Percentiles rank a stretch among this genome's conserved stretches.
Conservation (phyloP, 108 stramenopile genomes). For the Pseudonitzschia pungens region DNA sequence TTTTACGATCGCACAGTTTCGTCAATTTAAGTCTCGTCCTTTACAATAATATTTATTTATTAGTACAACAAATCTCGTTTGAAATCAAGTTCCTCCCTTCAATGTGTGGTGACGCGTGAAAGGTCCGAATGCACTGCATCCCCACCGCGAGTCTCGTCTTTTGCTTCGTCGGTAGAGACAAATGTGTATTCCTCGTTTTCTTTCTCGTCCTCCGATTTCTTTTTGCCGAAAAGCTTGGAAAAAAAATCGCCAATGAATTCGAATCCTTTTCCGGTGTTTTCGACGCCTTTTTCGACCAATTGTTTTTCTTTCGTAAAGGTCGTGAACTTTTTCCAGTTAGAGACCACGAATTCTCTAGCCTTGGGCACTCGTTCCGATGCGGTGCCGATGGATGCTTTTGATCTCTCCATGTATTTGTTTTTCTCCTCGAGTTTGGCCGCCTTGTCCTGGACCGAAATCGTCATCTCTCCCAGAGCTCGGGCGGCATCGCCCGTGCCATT, state of each 20-base stretch:
- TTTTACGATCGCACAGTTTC: too few species aligned
- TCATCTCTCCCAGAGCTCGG: constrained; percentile 37
- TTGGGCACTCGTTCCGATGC: not conserved
- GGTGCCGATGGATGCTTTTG: constrained; percentile 24
- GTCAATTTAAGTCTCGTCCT: too few species aligned
- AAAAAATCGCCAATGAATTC: constrained; percentile 14
- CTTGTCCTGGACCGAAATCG: constrained; percentile 30
- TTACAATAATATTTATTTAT: too few species aligned
- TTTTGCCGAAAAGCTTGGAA: not conserved
- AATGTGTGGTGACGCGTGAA: not conserved
- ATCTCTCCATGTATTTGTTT: constrained; percentile 53
- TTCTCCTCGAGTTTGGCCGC: constrained; percentile 58
- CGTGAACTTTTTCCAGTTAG: not conserved
- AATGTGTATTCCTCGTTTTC: not conserved
- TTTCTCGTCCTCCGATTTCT: not conserved
- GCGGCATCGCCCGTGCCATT: constrained; percentile 32
- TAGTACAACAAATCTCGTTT: not conserved
- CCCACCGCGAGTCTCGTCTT: not conserved
- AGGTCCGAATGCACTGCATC: not conserved
- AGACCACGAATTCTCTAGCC: constrained; percentile 12
- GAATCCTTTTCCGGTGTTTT: constrained; percentile 26
- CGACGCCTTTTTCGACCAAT: constrained; percentile 33
- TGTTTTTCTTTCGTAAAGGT: constrained; percentile 19
- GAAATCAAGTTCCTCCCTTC: not conserved
- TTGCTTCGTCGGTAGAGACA: not conserved